These are phyloP conservation scores for Caryocar brasiliense DNA, from an alignment of 441 rosid genomes.

Conservation along the genomic window DNA sequence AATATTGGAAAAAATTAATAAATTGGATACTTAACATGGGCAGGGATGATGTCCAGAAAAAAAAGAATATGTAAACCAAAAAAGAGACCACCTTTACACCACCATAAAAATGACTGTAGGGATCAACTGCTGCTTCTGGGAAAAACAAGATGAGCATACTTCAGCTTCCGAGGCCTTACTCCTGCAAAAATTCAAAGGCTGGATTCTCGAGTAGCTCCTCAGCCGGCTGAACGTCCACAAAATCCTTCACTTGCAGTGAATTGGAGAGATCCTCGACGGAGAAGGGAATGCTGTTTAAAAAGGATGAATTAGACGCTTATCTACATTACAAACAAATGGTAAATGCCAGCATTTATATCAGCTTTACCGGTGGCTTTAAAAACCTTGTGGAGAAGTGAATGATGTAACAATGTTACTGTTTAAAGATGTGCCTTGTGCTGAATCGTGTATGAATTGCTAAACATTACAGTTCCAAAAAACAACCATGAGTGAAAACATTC, in stretches of 20 bases:
- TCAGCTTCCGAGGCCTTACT: constrained; percentile 30
- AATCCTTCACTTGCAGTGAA: constrained; percentile 80
- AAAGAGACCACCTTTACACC: constrained; percentile 27
- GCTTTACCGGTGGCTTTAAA: too few species aligned
- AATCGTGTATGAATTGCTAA: too few species aligned
- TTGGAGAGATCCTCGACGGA: constrained; percentile 80
- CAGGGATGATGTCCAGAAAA: constrained; percentile 7
- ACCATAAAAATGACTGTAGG: constrained; percentile 8
- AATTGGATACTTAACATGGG: constrained; percentile 27
- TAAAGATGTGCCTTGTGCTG: too few species aligned
- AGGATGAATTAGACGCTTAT: constrained; percentile 6
- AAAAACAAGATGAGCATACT: constrained; percentile 1
- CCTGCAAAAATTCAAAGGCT: constrained; percentile 79
- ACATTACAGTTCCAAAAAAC: too few species aligned
- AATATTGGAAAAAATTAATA: constrained; percentile 21
- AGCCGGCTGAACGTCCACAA: constrained; percentile 72
- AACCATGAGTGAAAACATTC: too few species aligned
- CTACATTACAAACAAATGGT: background rate
- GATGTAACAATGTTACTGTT: too few species aligned
- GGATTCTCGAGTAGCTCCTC: constrained; percentile 79
- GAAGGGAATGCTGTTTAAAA: constrained; percentile 78
- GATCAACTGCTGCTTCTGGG: constrained; percentile 13
- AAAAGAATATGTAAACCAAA: constrained; percentile 2
- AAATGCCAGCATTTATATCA: too few species aligned
- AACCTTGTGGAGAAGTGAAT: too few species aligned